Evolutionary conservation across 2,329 filamentous ascomycete genomes (phyloP).

Genomic region (Epichloe typhina): DNA sequence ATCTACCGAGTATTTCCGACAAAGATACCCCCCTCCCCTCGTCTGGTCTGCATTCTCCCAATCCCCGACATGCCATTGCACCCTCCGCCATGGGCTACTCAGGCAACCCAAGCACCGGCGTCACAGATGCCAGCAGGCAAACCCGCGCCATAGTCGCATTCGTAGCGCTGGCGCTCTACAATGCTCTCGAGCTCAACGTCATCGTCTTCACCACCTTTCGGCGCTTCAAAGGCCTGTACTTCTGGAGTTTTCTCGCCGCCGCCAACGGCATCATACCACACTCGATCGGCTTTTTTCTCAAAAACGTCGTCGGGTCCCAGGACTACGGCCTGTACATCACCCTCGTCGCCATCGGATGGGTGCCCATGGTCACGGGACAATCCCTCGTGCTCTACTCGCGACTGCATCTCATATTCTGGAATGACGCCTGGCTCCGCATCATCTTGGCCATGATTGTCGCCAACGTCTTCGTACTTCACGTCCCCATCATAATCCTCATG

Average conservation of each 20-base stretch:
- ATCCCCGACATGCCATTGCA: background rate
- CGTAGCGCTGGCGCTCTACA: slow-evolving; percentile 13
- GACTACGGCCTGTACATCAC: slow-evolving; percentile 9
- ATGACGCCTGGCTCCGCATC: slow-evolving; percentile 31
- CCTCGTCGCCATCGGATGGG: slow-evolving; percentile 14
- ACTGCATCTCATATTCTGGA: slow-evolving; percentile 42
- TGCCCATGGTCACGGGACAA: slow-evolving; percentile 44
- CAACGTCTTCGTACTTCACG: slow-evolving; percentile 38
- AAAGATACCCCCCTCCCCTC: background rate
- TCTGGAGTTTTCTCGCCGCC: slow-evolving; percentile 23
- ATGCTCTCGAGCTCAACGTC: slow-evolving; percentile 18
- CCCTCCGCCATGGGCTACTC: slow-evolving; percentile 3
- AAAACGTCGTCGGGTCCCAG: slow-evolving; percentile 15
- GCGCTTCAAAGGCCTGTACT: slow-evolving; percentile 19
- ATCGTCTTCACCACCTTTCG: slow-evolving; percentile 21
- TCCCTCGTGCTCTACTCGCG: slow-evolving; percentile 48
- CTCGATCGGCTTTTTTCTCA: slow-evolving; percentile 32
- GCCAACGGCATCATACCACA: slow-evolving; percentile 22
- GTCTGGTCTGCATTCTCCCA: background rate
- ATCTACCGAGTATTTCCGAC: background rate
- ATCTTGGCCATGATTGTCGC: slow-evolving; percentile 44
- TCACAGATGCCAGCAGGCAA: background rate
- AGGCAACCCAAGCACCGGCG: slow-evolving; percentile 2
- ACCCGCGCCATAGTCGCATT: slow-evolving; percentile 2
- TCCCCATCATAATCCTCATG: slow-evolving; percentile 41